Base-by-base conservation (phyloP, 2,329 filamentous ascomycete species). In the Colletotrichum sp. region DNA sequence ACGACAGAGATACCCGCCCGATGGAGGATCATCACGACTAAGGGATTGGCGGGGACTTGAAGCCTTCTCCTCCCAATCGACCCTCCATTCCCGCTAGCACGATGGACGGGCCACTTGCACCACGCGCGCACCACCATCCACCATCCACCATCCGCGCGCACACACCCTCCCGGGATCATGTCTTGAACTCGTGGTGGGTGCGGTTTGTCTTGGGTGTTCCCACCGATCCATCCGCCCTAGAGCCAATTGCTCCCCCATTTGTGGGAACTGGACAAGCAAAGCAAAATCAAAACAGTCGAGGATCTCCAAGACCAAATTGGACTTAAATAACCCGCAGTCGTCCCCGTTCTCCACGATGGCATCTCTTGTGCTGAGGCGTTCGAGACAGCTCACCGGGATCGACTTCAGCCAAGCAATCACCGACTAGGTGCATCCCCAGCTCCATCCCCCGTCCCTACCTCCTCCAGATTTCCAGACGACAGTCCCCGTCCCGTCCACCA, bases 11-110 rank as follows among this genome's bases (percentile, higher is more conserved):
- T 59, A 73, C 64, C 32, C 64, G 64, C 64, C 34, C 18, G 57
- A 65, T 9, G 16, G 36, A 39, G 34, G 64, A 73, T 57, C 64
- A 59, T 26, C 73, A 72, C 70, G 73, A 73, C 73, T 73, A 64
- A 55, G 70, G 26, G 26, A n/a, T 34, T 65, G 26, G 70, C 70
- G 64, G 73, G 70, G 64, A 73, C 65, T 18, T 9, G 30, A 57
- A 24, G 28, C 59, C 26, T 64, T 16, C 36, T 26, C 57, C 32
- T 39, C 32, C 21, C 70, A 32, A 21, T 63, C 13, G 12, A 64
- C 57, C 39, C 44, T 57, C 59, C 26, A 73, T 76, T 65, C 59
- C 49, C 59, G 9, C 36, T 62, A 75, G 62, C 21, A 36, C 49
- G 10, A n/a, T 21, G 28, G 32, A 34, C 52, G 62, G 69, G 49